Evolutionary conservation across 306 rosid genomes (phyloP).

Genomic region (Macrotyloma uniflorum): DNA sequence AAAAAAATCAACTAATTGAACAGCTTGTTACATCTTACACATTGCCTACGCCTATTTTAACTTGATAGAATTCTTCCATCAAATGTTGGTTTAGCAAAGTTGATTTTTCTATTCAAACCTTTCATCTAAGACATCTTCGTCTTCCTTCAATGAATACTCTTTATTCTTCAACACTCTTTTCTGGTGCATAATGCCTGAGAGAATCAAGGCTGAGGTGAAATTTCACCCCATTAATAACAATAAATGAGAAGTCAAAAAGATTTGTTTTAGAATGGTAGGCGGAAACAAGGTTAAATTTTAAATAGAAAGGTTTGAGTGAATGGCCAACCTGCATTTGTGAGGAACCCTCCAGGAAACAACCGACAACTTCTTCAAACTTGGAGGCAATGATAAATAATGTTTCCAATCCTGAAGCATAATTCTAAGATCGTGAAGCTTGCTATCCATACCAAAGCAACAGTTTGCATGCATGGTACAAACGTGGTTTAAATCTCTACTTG

Average conservation of each 20-base stretch:
- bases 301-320: conserved; percentile 14
- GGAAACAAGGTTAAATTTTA: conserved; percentile 24
- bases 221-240: conserved; percentile 26
- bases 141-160: no score
- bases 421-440: conserved; percentile 87
- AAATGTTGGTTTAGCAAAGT: conserved; percentile 25
- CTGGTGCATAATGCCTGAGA: conserved; percentile 45
- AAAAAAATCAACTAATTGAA: conserved; percentile 41
- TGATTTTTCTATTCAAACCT: conserved; percentile 37
- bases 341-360: conserved; percentile 85
- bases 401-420: conserved; percentile 92
- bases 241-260: conserved; percentile 13
- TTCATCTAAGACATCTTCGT: conserved; percentile 21
- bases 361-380: conserved; percentile 60
- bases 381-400: conserved; percentile 71
- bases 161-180: conserved; percentile 35
- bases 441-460: conserved; percentile 83
- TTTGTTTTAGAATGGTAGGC: conserved; percentile 30
- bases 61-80: conserved; percentile 24
- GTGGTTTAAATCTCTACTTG: conserved; percentile 87
- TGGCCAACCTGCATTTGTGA: conserved; percentile 74
- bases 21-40: conserved; percentile 27
- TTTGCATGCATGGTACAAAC: conserved; percentile 99
- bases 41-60: conserved; percentile 16
- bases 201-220: conserved; percentile 63